These are phyloP conservation scores for Sporothrix euskadiensis DNA, from an alignment of 2,329 filamentous ascomycete species.

Conservation along the genomic window DNA sequence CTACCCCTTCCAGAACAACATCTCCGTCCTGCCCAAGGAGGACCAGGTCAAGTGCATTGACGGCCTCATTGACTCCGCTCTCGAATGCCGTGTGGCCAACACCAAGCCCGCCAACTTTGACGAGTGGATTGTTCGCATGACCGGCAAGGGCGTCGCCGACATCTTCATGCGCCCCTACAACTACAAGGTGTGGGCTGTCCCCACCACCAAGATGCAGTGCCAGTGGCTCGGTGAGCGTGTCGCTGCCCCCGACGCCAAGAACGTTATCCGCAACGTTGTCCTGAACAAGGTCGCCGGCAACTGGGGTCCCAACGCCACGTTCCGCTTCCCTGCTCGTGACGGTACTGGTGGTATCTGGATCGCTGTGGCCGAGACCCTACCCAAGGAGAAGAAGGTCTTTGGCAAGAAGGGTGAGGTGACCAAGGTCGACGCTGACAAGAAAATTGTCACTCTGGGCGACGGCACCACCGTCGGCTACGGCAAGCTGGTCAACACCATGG, in stretches of 20 bases:
- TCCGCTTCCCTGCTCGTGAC: slow-evolving; percentile 94
- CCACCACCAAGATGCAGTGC: slow-evolving; percentile 99
- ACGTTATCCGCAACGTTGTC: slow-evolving; percentile 89
- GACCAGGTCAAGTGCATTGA: slow-evolving; percentile 95
- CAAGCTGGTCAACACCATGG: slow-evolving; percentile 95
- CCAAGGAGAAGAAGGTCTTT: slow-evolving; percentile 87
- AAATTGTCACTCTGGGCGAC: slow-evolving; percentile 78
- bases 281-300: slow-evolving; percentile 93
- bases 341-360: slow-evolving; percentile 99
- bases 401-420: slow-evolving; percentile 81
- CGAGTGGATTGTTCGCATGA: slow-evolving; percentile 95
- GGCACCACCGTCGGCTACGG: slow-evolving; percentile 88
- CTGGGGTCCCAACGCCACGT: slow-evolving; percentile 98
- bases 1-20: slow-evolving; percentile 99
- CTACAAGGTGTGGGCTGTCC: slow-evolving; percentile 99
- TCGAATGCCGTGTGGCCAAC: slow-evolving; percentile 81
- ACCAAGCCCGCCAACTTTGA: slow-evolving; percentile 96
- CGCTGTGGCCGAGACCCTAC: slow-evolving; percentile 88
- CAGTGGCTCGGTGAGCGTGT: slow-evolving; percentile 98
- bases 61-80: slow-evolving; percentile 89
- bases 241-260: slow-evolving; percentile 93
- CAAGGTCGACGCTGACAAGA: slow-evolving; percentile 82
- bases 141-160: slow-evolving; percentile 84
- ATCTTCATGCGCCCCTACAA: slow-evolving; percentile 99
- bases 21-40: slow-evolving; percentile 95